Percentiles rank a stretch among this genome's conserved stretches.
Evolutionary conservation across 2,329 filamentous ascomycete genomes (phyloP).

Genomic region (Fusarium sp.): DNA sequence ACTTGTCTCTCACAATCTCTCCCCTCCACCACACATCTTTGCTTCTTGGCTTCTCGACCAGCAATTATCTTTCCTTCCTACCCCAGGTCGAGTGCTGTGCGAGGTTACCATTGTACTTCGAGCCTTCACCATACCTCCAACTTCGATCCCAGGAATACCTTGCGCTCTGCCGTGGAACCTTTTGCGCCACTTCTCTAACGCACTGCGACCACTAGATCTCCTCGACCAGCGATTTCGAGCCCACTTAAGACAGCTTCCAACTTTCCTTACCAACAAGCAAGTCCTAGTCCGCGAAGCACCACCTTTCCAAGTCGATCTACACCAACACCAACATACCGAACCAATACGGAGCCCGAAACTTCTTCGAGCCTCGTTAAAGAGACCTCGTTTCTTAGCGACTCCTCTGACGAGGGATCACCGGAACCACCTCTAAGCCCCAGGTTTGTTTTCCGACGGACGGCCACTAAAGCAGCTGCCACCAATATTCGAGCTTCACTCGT

Average conservation of each 20-base stretch:
- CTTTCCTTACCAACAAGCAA: slow-evolving; percentile 57
- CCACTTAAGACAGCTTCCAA: slow-evolving; percentile 60
- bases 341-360: slow-evolving; percentile 28
- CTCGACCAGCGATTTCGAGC: slow-evolving; percentile 61
- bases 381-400: slow-evolving; percentile 53
- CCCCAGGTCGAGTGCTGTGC: slow-evolving; percentile 39
- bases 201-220: slow-evolving; percentile 55
- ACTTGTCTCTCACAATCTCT: slow-evolving; percentile 43
- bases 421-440: slow-evolving; percentile 49
- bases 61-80: slow-evolving; percentile 27
- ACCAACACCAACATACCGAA: slow-evolving; percentile 39
- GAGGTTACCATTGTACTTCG: slow-evolving; percentile 40
- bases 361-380: slow-evolving; percentile 34
- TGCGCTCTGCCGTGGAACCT: slow-evolving; percentile 45
- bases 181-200: slow-evolving; percentile 31
- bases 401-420: slow-evolving; percentile 51
- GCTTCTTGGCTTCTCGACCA: slow-evolving; percentile 27
- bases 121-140: slow-evolving; percentile 38
- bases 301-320: slow-evolving; percentile 43
- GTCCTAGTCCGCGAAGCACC: slow-evolving; percentile 51
- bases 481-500: not conserved
- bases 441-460: slow-evolving; percentile 44
- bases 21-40: slow-evolving; percentile 37
- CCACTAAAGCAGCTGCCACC: slow-evolving; percentile 1
- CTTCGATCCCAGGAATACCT: slow-evolving; percentile 27